Conservation (phyloP, 2,329 filamentous ascomycete genomes). For the Calonectria honghensis region DNA sequence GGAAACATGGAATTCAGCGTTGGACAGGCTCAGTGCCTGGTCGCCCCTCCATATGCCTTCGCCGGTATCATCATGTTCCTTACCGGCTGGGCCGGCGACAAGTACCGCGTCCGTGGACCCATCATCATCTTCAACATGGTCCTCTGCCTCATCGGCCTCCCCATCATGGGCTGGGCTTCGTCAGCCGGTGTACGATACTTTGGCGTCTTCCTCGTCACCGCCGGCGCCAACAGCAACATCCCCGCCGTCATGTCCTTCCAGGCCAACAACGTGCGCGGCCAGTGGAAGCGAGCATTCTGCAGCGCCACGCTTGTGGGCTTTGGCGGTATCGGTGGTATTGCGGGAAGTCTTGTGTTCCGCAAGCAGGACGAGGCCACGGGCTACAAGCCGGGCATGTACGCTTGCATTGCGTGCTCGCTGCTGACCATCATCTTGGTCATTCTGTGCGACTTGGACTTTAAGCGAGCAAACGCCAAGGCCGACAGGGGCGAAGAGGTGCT, state of each 20-base stretch:
- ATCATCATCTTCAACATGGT: conserved; percentile 80
- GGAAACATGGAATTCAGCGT: conserved; percentile 78
- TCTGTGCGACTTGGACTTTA: conserved; percentile 64
- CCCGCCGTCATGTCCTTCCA: conserved; percentile 86
- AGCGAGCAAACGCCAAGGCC: conserved; percentile 68
- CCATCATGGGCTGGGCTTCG: conserved; percentile 81
- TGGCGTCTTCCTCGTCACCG: conserved; percentile 84
- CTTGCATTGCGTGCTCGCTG: conserved; percentile 71
- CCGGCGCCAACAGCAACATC: conserved; percentile 86
- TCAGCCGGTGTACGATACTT: conserved; percentile 78
- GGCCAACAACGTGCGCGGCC: conserved; percentile 90
- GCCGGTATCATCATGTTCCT: conserved; percentile 77
- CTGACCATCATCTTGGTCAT: conserved; percentile 68
- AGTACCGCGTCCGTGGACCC: conserved; percentile 78
- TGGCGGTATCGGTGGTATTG: conserved; percentile 87
- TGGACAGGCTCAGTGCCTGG: conserved; percentile 80
- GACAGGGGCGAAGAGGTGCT: conserved; percentile 72
- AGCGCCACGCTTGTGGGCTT: conserved; percentile 85
- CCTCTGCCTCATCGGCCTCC: conserved; percentile 80
- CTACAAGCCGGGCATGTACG: conserved; percentile 74
- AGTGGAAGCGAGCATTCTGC: conserved; percentile 91
- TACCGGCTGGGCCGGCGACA: conserved; percentile 79
- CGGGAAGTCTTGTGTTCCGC: conserved; percentile 83
- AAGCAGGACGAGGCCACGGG: conserved; percentile 69
- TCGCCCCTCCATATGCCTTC: conserved; percentile 81